These are phyloP conservation scores for Pseudovirgaria hyperparasitica DNA, from an alignment of 2,329 filamentous ascomycete genomes.

Conservation along the genomic window DNA sequence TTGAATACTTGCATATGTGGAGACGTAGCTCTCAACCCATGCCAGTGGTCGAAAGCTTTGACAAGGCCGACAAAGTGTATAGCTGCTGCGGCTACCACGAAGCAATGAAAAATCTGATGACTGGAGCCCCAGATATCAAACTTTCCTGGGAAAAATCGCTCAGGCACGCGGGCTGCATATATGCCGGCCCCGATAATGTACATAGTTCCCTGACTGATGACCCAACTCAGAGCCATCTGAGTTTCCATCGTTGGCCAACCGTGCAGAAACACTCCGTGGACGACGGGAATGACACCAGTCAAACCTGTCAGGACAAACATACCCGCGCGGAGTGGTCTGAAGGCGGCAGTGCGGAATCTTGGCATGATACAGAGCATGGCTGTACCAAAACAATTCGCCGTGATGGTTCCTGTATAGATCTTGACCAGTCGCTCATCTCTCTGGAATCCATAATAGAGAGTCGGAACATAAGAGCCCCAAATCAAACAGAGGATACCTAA, in stretches of 20 bases:
- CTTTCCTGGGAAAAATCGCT: constrained; percentile 60
- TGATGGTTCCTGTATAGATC: constrained; percentile 62
- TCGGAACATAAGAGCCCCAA: constrained; percentile 80
- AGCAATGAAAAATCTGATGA: constrained; percentile 90
- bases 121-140: constrained; percentile 91
- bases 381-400: constrained; percentile 39
- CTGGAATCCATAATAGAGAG: constrained; percentile 48
- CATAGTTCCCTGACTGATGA: constrained; percentile 65
- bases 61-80: constrained; percentile 71
- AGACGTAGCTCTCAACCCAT: constrained; percentile 39
- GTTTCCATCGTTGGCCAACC: constrained; percentile 53
- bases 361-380: constrained; percentile 66
- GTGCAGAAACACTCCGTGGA: constrained; percentile 60
- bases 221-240: constrained; percentile 69
- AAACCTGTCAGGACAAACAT: constrained; percentile 87
- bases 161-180: constrained; percentile 79
- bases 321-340: constrained; percentile 70
- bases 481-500: constrained; percentile 87
- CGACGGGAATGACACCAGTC: constrained; percentile 69
- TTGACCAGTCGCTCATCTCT: constrained; percentile 53
- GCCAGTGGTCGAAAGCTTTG: constrained; percentile 77
- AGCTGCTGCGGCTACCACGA: constrained; percentile 71
- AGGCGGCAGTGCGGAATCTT: constrained; percentile 68
- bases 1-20: no score
- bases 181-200: constrained; percentile 79